Evolutionary conservation across 805 yeast species (phyloP), one percentile per base, ranked within the genome.

Genomic region (Isabelozyma heimii): DNA sequence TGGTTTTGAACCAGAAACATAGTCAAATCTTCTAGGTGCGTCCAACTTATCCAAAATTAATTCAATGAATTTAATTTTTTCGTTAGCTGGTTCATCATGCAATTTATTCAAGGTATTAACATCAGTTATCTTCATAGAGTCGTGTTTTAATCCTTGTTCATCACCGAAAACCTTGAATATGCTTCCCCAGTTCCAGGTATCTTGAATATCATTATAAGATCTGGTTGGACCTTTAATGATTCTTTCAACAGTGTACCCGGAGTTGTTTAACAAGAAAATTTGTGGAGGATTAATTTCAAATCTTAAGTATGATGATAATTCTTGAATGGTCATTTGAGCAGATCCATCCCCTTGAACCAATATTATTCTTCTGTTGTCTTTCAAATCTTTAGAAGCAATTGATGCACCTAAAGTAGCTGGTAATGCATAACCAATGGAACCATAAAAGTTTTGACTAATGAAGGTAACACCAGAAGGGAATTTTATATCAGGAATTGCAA

Each of bases 241-340:
- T 63, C 97, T 81, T 72, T 91, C 97, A 44, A 91, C 90, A 0
- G 97, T 86, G 70, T 91, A 91, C 1, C 97, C 97, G 49, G 80
- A 79, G 67, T 91, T 91, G 69, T 91, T 91, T 68, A 90, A 72
- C 46, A 91, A 67, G 56, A 91, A 79, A 26, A 91, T 77, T 40
- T 85, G 80, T 17, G 96, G 89, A 15, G 56, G 48, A 37, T 79
- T 80, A 40, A 86, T 73, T 15, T 75, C 72, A 52, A 79, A 72
- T 52, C 89, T 79, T 38, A 87, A 65, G 60, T 80, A 81, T 2
- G 89, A 76, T 0, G 89, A 81, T 44, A 85, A 66, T 62, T 91
- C 97, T 74, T 91, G 97, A 47, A 87, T 75, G 4, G 97, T 90
- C 96, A 91, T 88, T 72, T 89, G 96, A 2, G 97, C 92, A 2